Evolutionary conservation across 2,329 filamentous ascomycete genomes (phyloP).

Genomic region (Epichloe uncinata): DNA sequence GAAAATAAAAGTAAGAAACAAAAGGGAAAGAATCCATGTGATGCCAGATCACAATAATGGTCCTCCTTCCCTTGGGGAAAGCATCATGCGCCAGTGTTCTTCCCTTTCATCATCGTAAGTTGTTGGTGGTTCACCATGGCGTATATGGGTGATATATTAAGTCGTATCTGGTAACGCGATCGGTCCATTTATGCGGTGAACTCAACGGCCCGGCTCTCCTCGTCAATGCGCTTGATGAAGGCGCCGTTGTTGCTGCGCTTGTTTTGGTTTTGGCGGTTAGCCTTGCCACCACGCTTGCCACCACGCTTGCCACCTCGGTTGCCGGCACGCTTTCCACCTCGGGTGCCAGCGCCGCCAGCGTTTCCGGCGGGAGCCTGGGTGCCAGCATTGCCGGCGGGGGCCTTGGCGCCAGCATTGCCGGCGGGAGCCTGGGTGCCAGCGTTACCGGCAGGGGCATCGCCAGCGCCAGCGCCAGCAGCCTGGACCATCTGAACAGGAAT

Average conservation of each 20-base stretch:
- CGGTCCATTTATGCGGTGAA: constrained; percentile 7
- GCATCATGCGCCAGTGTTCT: not conserved
- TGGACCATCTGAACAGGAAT: constrained; percentile 5
- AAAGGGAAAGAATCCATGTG: not conserved
- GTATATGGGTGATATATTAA: not conserved
- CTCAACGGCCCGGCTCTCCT: constrained; percentile 6
- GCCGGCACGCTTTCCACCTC: not conserved
- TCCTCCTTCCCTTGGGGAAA: not conserved
- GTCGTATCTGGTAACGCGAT: not conserved
- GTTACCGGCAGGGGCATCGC: not conserved
- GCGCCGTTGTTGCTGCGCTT: constrained; percentile 2
- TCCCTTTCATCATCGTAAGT: not conserved
- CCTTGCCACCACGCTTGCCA: not conserved
- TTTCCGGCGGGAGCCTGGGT: not conserved
- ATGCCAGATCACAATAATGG: not conserved
- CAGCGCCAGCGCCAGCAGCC: not conserved
- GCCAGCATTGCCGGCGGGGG: not conserved
- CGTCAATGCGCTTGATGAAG: constrained; percentile 6
- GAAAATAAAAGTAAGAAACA: not conserved
- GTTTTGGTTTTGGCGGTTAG: constrained; percentile 1
- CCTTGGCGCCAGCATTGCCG: not conserved
- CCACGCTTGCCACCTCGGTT: not conserved
- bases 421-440: not conserved
- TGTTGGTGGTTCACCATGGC: not conserved
- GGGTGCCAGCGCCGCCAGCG: not conserved